phyloP scores from a whole-genome alignment of 1,284 basidiomycete genomes.

The Puccinia hordei region DNA sequence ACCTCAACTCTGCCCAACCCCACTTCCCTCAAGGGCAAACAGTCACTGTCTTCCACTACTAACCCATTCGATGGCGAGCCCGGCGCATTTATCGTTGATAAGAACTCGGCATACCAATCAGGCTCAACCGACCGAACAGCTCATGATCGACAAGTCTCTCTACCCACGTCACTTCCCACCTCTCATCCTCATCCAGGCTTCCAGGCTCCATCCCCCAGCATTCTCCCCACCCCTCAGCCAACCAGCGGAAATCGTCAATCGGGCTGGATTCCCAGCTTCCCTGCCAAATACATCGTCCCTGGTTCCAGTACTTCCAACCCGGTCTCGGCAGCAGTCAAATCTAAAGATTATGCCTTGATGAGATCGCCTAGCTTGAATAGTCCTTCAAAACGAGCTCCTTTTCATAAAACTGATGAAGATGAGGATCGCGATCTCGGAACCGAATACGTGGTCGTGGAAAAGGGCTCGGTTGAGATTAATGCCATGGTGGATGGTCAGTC shows the following conservation, averaged over 20 bases:
- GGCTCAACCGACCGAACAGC: constrained; percentile 60
- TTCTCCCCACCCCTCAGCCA: constrained; percentile 44
- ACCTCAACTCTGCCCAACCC: constrained; percentile 39
- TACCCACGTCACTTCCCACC: background rate
- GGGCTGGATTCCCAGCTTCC: constrained; percentile 24
- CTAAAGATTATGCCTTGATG: constrained; percentile 52
- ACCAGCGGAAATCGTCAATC: background rate
- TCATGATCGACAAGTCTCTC: background rate
- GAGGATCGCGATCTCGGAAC: constrained; percentile 59
- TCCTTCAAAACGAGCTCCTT: constrained; percentile 14
- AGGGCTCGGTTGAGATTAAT: constrained; percentile 65
- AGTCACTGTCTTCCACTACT: background rate
- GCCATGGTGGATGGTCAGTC: constrained; percentile 64
- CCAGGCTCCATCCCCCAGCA: constrained; percentile 32
- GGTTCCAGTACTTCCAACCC: constrained; percentile 20
- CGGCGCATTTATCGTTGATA: constrained; percentile 41
- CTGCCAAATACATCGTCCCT: constrained; percentile 51
- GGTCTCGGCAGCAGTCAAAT: constrained; percentile 16
- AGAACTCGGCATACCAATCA: constrained; percentile 58
- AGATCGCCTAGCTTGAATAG: constrained; percentile 55
- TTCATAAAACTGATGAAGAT: constrained; percentile 24
- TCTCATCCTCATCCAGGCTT: constrained; percentile 14
- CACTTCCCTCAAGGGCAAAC: constrained; percentile 13
- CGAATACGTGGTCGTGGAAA: constrained; percentile 67
- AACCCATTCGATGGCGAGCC: constrained; percentile 38